Percentiles rank a stretch among this genome's conserved stretches.
These are phyloP conservation scores for Plasmodium yoelii DNA, from an alignment of 169 alveolate genomes.

Conservation along the genomic window DNA sequence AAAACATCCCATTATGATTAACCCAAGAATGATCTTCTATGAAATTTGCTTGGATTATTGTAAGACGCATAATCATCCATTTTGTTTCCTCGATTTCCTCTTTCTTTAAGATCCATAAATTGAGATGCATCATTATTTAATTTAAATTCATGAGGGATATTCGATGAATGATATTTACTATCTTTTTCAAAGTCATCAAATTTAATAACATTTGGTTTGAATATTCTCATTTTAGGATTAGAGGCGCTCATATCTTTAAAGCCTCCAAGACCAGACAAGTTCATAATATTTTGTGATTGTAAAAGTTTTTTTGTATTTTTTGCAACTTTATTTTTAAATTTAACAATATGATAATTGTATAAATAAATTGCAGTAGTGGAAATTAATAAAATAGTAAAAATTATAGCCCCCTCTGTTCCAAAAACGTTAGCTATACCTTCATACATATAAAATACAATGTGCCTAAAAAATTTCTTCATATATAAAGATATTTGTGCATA, in stretches of 20 bases:
- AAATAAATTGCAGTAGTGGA: conserved; percentile 53
- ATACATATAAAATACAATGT: conserved; percentile 61
- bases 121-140: conserved; percentile 52
- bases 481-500: conserved; percentile 59
- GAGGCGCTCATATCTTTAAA: conserved; percentile 28
- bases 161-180: conserved; percentile 24
- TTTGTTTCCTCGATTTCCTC: conserved; percentile 24
- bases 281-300: conserved; percentile 67
- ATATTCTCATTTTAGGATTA: conserved; percentile 27
- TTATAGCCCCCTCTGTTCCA: conserved; percentile 77
- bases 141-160: conserved; percentile 52
- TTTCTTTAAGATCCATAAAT: conserved; percentile 33
- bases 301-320: conserved; percentile 51
- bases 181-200: conserved; percentile 52
- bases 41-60: conserved; percentile 49
- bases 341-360: conserved; percentile 67
- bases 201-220: conserved; percentile 58
- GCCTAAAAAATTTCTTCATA: conserved; percentile 51
- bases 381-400: conserved; percentile 36
- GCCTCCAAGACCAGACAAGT: conserved; percentile 39
- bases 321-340: conserved; percentile 64
- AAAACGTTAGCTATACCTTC: conserved; percentile 75
- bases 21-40: conserved; percentile 54
- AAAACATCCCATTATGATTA: not conserved
- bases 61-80: conserved; percentile 55